Percentiles rank a stretch among this genome's conserved stretches.
phyloP scores from a whole-genome alignment of 106 monocot genomes.

The Iris macrosiphon region DNA sequence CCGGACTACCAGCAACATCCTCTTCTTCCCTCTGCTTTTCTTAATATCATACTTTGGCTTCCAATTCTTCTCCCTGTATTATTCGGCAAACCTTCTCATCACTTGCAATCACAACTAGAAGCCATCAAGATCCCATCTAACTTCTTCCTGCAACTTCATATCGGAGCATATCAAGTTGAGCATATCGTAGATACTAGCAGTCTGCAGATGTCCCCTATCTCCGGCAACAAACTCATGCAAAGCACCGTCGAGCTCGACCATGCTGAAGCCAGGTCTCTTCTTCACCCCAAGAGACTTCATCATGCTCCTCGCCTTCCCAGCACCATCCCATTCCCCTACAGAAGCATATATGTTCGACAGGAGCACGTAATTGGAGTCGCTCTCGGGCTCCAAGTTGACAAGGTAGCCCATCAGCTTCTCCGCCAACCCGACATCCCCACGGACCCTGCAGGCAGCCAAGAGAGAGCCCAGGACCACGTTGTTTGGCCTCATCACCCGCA shows the following conservation, averaged over 20 bases:
- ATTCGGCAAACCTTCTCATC: slow-evolving; percentile 48
- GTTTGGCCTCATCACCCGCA: slow-evolving; percentile 33
- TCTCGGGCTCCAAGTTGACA: slow-evolving; percentile 33
- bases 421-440: slow-evolving; percentile 33
- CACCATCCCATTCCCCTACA: slow-evolving; percentile 47
- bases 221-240: slow-evolving; percentile 47
- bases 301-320: slow-evolving; percentile 19
- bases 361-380: slow-evolving; percentile 45
- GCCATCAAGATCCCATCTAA: slow-evolving; percentile 65
- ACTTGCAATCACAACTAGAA: slow-evolving; percentile 41
- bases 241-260: slow-evolving; percentile 28
- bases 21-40: slow-evolving; percentile 65
- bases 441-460: slow-evolving; percentile 44
- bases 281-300: slow-evolving; percentile 45
- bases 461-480: slow-evolving; percentile 51
- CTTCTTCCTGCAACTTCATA: slow-evolving; percentile 22
- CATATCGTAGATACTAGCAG: slow-evolving; percentile 25
- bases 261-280: slow-evolving; percentile 46
- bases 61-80: slow-evolving; percentile 36
- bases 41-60: slow-evolving; percentile 50
- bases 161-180: slow-evolving; percentile 27
- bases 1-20: slow-evolving; percentile 24
- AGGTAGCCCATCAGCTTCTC: slow-evolving; percentile 42
- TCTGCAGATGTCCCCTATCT: slow-evolving; percentile 25
- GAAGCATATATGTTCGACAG: slow-evolving; percentile 61